A percentile compares a stretch with the other conserved stretches of the same genome.
Evolutionary conservation across 2,329 filamentous ascomycete species (phyloP).

Genomic region (Monosporascus sp.): DNA sequence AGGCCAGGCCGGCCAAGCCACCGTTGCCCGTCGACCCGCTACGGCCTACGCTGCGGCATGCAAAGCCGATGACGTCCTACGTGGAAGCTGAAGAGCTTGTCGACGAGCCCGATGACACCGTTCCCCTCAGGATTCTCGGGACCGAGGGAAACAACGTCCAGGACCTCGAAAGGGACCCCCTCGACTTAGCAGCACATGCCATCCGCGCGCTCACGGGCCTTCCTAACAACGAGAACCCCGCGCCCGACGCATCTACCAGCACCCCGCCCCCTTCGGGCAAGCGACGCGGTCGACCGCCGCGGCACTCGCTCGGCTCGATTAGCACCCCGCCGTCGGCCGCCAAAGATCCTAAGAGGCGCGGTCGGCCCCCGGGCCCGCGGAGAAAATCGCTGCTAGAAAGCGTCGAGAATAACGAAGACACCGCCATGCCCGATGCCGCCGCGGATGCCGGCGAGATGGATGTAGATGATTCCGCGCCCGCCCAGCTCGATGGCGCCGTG

Average conservation of each 20-base stretch:
- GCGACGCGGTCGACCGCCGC: conserved; percentile 23
- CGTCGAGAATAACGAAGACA: conserved; percentile 14
- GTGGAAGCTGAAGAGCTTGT: conserved; percentile 41
- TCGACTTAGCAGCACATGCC: conserved; percentile 35
- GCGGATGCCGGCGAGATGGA: conserved; percentile 9
- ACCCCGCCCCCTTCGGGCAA: conserved; percentile 20
- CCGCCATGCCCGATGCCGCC: conserved; percentile 20
- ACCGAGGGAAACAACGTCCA: conserved; percentile 5
- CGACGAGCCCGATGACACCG: conserved; percentile 38
- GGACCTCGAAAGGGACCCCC: conserved; percentile 20
- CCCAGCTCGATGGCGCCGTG: not conserved
- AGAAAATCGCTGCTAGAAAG: conserved; percentile 23
- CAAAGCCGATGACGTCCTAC: conserved; percentile 47
- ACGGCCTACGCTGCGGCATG: conserved; percentile 44
- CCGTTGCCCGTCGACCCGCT: conserved; percentile 35
- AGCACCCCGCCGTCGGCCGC: not conserved
- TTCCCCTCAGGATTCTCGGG: conserved; percentile 15
- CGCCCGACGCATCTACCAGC: not conserved
- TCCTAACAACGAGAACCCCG: conserved; percentile 4
- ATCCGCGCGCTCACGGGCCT: conserved; percentile 24
- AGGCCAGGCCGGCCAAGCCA: conserved; percentile 13
- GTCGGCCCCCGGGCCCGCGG: conserved; percentile 19
- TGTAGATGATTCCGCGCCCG: conserved; percentile 2
- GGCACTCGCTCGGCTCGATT: conserved; percentile 3
- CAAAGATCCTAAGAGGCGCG: conserved; percentile 18